Evolutionary conservation across 495 filamentous ascomycete species (phyloP), one percentile per base, ranked within the genome.

Genomic region (Penicillium bovifimosum): DNA sequence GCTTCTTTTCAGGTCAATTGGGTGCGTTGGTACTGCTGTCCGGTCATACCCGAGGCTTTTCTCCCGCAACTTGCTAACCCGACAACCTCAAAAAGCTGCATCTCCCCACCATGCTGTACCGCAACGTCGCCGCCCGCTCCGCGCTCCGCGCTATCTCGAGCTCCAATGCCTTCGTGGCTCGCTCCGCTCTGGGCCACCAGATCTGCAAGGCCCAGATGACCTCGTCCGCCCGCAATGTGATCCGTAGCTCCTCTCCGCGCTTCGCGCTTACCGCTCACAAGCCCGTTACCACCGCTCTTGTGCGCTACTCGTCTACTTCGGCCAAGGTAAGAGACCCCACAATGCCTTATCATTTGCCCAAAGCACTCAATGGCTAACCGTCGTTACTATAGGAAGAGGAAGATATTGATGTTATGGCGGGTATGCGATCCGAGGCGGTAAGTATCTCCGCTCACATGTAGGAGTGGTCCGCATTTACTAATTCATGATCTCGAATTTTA

Each of bases 391-490:
- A 66, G 27, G 31, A 16, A 4, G 67, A 67, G 29, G 60, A 76
- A 8, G 77, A 84, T 26, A 64, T 70, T 36, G 82, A 90, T 45
- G 84, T 92, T 73, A 70, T 83, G 65, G 77, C 76, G 41, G 86
- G 83, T 33, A 70, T 96, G 39, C 85, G 77, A 62, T 60, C 75
- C 18, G 92, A 97, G 66, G 46, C 93, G 53, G 91, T 93, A 82
- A 26, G 86, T 70, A 34, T 35, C 53, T 36, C 31, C 35, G 9
- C 32, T 35, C 47, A 34, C 29, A 18, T 50, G 43, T 41, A 32
- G 35, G 36, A 24, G n/a, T 8, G 13, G 11, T 35, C 18, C 1
- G 11, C 17, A 29, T 46, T 9, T 47, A 18, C 53, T 66, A 50
- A 63, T 38, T 34, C 41, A 9, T 4, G 1, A 39, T 41, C 44